Conservation (phyloP, 306 rosid species). For the Luffa acutangula region DNA sequence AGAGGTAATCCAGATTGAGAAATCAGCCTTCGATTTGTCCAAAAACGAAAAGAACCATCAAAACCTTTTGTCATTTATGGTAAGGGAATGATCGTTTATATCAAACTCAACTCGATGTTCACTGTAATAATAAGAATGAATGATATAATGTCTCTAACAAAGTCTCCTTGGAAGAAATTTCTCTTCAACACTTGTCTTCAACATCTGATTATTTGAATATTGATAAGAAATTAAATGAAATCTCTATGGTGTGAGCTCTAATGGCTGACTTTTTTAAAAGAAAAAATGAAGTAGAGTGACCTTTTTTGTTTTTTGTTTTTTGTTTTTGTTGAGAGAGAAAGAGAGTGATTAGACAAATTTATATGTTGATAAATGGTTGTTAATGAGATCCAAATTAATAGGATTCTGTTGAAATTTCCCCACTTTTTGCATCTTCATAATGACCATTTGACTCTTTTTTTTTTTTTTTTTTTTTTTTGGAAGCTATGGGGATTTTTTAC, state of each 20-base stretch:
- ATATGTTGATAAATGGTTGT: not conserved
- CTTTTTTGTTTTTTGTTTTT: no score
- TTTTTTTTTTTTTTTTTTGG: no score
- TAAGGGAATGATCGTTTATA: not conserved
- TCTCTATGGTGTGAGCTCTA: not conserved
- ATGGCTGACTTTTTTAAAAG: not conserved
- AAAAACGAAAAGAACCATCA: slow-evolving; percentile 2
- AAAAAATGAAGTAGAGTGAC: not conserved
- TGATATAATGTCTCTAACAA: not conserved
- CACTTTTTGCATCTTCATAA: not conserved
- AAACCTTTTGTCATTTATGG: slow-evolving; percentile 57
- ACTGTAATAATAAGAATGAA: no score
- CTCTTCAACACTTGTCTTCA: no score
- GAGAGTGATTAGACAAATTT: not conserved
- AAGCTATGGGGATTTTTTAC: no score
- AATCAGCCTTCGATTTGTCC: slow-evolving; percentile 4
- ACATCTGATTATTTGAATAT: no score
- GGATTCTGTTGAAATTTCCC: not conserved
- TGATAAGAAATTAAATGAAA: not conserved
- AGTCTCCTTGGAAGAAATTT: not conserved
- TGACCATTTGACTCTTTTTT: not conserved
- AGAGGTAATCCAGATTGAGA: slow-evolving; percentile 2
- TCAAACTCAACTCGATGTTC: not conserved
- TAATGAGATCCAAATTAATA: not conserved
- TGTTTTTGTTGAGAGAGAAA: not conserved